Conservation (phyloP, 2,329 filamentous ascomycete species). For the Pyricularia grisea region DNA sequence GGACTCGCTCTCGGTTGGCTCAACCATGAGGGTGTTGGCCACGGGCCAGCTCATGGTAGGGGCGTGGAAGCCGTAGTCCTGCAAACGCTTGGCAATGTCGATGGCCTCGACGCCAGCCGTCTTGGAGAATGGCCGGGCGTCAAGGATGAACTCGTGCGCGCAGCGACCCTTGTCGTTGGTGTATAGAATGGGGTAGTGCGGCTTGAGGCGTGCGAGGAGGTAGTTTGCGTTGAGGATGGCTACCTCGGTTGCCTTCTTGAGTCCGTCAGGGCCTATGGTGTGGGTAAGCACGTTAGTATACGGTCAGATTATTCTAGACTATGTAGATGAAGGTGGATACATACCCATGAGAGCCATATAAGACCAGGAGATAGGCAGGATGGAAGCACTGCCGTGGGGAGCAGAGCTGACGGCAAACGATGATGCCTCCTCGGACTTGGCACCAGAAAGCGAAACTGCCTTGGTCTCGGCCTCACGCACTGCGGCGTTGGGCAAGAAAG, state of each 20-base stretch:
- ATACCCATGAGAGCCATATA: slow-evolving; percentile 91
- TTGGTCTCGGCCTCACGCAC: slow-evolving; percentile 12
- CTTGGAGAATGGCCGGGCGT: slow-evolving; percentile 76
- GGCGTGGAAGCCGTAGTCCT: slow-evolving; percentile 96
- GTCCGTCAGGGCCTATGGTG: slow-evolving; percentile 48
- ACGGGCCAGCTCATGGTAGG: slow-evolving; percentile 98
- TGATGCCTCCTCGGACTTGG: not conserved
- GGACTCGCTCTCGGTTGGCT: slow-evolving; percentile 89
- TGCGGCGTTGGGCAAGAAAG: slow-evolving; percentile 56
- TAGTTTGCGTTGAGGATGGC: slow-evolving; percentile 97
- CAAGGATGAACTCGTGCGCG: slow-evolving; percentile 95
- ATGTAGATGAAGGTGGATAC: slow-evolving; percentile 9
- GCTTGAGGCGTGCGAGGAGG: slow-evolving; percentile 76
- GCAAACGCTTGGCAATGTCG: slow-evolving; percentile 90
- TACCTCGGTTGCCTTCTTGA: slow-evolving; percentile 84
- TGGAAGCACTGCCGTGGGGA: slow-evolving; percentile 66
- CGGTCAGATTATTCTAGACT: not conserved
- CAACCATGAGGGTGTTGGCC: slow-evolving; percentile 93
- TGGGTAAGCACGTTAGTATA: slow-evolving; percentile 5
- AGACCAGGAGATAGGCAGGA: slow-evolving; percentile 88
- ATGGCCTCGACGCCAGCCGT: slow-evolving; percentile 80
- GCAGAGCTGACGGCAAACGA: not conserved
- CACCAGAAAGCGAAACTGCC: slow-evolving; percentile 9
- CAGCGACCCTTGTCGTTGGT: slow-evolving; percentile 82
- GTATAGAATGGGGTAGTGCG: slow-evolving; percentile 87